A percentile compares a stretch with the other conserved stretches of the same genome.
These are phyloP conservation scores for Aegilops umbellulata DNA, from an alignment of 176 grass and related monocot species.

Conservation along the genomic window DNA sequence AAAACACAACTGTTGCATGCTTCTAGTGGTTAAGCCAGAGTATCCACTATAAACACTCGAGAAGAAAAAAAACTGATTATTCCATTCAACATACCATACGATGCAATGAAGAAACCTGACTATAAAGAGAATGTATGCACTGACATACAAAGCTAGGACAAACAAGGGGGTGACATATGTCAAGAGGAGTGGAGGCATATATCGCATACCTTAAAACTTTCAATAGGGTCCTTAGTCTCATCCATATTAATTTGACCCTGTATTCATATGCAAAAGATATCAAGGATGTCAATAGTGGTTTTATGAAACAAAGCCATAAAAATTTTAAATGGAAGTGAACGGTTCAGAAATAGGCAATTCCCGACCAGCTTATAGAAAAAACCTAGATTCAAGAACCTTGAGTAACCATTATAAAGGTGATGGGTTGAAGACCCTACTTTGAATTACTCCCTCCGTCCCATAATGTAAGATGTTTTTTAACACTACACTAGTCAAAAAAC, in stretches of 20 bases:
- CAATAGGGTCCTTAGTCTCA: slow-evolving; percentile 78
- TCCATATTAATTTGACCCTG: slow-evolving; percentile 96
- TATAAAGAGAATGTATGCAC: neutral
- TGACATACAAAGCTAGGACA: neutral
- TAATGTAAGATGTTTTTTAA: too few species aligned
- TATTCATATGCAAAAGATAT: slow-evolving; percentile 24
- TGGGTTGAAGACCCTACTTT: neutral
- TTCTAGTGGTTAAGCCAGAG: neutral
- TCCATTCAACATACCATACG: neutral
- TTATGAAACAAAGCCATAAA: slow-evolving; percentile 21
- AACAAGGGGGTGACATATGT: neutral
- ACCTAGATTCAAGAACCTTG: neutral
- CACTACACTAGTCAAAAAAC: too few species aligned
- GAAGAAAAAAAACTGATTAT: too few species aligned
- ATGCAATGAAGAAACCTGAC: neutral
- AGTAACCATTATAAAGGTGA: slow-evolving; percentile 13
- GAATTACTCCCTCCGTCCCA: neutral
- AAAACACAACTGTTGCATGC: neutral
- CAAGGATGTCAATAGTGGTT: neutral
- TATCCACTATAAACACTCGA: neutral
- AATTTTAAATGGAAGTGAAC: neutral
- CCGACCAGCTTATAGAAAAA: neutral
- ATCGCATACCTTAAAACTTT: slow-evolving; percentile 82
- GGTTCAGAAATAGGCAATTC: neutral
- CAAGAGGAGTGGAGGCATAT: neutral